Conservation (phyloP, 208 protist genomes). For the Trypanosoma melophagium region DNA sequence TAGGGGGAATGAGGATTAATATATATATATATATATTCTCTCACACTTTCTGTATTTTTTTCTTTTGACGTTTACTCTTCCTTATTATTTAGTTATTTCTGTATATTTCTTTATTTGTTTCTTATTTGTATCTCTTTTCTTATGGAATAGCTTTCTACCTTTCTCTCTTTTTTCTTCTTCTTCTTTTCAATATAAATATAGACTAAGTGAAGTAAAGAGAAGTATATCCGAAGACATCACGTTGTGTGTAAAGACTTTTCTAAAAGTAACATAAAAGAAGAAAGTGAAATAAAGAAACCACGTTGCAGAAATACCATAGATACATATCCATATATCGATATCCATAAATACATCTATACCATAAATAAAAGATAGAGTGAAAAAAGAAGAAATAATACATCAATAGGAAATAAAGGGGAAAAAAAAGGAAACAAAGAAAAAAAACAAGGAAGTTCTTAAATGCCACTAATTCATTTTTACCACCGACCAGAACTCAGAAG, state of each 20-base stretch:
- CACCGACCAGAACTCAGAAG: not conserved
- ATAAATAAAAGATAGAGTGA: too few relatives aligned
- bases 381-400: too few relatives aligned
- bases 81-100: not conserved
- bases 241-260: too few relatives aligned
- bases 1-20: not conserved
- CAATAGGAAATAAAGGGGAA: too few relatives aligned
- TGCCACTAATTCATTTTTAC: constrained; percentile 16
- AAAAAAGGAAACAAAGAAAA: too few relatives aligned
- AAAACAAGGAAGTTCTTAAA: not conserved
- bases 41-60: not conserved
- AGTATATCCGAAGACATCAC: too few relatives aligned
- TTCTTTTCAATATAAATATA: not conserved
- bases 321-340: constrained; percentile 14
- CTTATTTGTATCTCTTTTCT: not conserved
- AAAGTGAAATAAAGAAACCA: not conserved
- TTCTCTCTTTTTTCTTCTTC: not conserved
- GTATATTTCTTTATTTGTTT: too few relatives aligned
- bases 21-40: not conserved
- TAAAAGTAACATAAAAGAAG: not conserved
- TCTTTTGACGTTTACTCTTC: not conserved
- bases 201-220: too few relatives aligned
- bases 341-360: constrained; percentile 20
- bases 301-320: constrained; percentile 6
- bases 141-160: not conserved